Conservation (phyloP, 352 stramenopile species). For the Globisporangium paddicum region DNA sequence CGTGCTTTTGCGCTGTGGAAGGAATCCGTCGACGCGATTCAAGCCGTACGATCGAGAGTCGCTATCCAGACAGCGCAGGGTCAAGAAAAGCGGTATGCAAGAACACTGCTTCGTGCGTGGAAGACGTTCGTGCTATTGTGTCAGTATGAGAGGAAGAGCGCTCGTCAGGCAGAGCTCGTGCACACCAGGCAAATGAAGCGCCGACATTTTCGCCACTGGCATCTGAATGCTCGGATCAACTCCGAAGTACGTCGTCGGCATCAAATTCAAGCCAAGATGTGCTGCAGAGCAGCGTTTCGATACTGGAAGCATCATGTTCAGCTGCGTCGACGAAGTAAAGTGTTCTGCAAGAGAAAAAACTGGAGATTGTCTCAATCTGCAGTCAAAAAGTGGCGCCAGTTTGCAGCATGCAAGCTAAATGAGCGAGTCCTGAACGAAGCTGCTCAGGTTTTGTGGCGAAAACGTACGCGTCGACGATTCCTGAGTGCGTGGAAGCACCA, state of each 20-base stretch:
- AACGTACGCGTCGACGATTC: slow-evolving; percentile 1
- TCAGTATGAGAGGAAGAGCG: not conserved
- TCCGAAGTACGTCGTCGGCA: slow-evolving; percentile 1
- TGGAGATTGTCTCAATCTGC: not conserved
- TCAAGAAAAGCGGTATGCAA: not conserved
- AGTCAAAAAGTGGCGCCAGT: not conserved
- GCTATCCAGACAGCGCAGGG: not conserved
- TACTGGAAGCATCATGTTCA: not conserved
- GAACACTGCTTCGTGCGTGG: slow-evolving; percentile 5
- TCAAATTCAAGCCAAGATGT: not conserved
- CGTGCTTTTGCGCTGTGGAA: slow-evolving; percentile 11
- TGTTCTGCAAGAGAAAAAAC: not conserved
- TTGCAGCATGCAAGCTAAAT: not conserved
- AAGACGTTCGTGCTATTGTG: not conserved
- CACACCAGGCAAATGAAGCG: not conserved
- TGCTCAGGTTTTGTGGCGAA: not conserved
- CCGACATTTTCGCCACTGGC: not conserved
- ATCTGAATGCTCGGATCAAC: not conserved
- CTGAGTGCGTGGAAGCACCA: not conserved
- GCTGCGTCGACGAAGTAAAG: not conserved
- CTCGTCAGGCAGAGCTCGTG: not conserved
- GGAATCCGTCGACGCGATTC: not conserved
- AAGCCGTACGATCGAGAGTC: not conserved
- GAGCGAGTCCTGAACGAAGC: slow-evolving; percentile 5
- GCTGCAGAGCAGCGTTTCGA: not conserved